Conservation (phyloP, 1,284 basidiomycete genomes). For the Xerocomus minutiporus region DNA sequence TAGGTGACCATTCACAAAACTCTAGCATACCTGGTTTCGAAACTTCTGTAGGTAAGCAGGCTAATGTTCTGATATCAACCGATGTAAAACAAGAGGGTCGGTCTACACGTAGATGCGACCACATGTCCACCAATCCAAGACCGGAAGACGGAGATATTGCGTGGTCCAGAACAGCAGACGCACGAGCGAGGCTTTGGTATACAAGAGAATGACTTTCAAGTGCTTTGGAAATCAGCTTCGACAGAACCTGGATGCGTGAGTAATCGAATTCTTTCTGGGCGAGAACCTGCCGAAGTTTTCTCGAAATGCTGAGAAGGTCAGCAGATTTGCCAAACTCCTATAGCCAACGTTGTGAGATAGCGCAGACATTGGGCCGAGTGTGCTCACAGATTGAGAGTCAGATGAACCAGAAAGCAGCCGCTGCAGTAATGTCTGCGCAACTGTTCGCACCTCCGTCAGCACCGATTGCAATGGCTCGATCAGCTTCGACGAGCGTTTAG, state of each 20-base stretch:
- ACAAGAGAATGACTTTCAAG: constrained; percentile 33
- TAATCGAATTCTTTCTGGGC: constrained; percentile 39
- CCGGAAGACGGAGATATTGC: constrained; percentile 51
- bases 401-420: constrained; percentile 18
- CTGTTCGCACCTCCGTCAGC: constrained; percentile 19
- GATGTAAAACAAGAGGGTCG: constrained; percentile 14
- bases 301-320: constrained; percentile 36
- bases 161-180: constrained; percentile 36
- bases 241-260: constrained; percentile 43
- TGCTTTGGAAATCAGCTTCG: constrained; percentile 39
- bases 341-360: not conserved
- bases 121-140: constrained; percentile 52
- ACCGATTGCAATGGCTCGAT: constrained; percentile 24
- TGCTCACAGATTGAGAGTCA: constrained; percentile 12
- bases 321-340: constrained; percentile 24
- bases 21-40: constrained; percentile 12
- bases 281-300: constrained; percentile 34
- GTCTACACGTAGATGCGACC: constrained; percentile 41
- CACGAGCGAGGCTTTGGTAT: constrained; percentile 32
- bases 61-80: constrained; percentile 19
- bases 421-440: constrained; percentile 19
- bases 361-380: not conserved
- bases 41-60: constrained; percentile 2
- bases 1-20: not conserved
- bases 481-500: constrained; percentile 15